Evolutionary conservation across 2,329 filamentous ascomycete species (phyloP).

Genomic region (Colletotrichum falcatum): DNA sequence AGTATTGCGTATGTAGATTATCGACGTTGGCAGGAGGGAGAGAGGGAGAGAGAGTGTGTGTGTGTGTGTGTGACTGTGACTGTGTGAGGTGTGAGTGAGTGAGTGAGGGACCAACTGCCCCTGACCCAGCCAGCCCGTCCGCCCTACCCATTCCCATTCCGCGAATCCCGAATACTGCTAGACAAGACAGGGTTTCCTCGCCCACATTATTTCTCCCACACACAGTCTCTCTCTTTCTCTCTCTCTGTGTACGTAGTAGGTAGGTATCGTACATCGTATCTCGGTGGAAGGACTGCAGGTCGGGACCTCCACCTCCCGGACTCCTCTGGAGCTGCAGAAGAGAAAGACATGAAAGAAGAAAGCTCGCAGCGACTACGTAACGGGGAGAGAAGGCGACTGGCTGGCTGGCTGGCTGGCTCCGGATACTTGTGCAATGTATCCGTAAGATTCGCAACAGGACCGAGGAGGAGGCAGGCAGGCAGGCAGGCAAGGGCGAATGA

Average conservation of each 20-base stretch:
- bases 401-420: no score
- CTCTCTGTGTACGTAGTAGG: no score
- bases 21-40: background rate
- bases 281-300: background rate
- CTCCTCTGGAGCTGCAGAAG: constrained; percentile 5
- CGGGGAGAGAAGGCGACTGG: background rate
- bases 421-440: constrained; percentile 4
- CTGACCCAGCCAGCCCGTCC: constrained; percentile 30
- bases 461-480: no score
- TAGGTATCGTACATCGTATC: no score
- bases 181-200: background rate
- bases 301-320: constrained; percentile 1
- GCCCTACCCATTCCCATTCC: constrained; percentile 19
- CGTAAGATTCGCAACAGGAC: no score
- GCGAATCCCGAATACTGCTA: constrained; percentile 26
- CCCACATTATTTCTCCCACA: background rate
- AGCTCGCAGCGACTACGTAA: background rate
- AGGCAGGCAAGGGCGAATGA: constrained; percentile 37
- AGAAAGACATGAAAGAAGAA: constrained; percentile 16
- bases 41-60: no score
- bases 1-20: no score
- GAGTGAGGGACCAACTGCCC: constrained; percentile 21
- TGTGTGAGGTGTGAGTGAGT: no score
- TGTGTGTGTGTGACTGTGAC: no score
- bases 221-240: background rate